These are phyloP conservation scores for Yamadazyma endophytica DNA, from an alignment of 805 yeast species.

Conservation along the genomic window DNA sequence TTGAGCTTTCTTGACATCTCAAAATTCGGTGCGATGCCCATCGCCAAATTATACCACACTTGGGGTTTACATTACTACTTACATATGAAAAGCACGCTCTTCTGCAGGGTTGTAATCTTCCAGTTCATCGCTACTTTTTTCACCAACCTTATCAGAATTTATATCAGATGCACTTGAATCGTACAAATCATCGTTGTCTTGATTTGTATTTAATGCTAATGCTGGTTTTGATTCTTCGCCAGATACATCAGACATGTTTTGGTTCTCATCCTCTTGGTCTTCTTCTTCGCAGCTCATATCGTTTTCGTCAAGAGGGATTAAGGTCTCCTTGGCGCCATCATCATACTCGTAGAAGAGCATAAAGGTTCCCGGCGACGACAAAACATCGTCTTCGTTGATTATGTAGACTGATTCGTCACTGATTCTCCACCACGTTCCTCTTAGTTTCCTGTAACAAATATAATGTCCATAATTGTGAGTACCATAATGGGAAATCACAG, in stretches of 20 bases:
- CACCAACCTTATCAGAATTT: constrained; percentile 4
- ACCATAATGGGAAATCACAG: constrained; percentile 90
- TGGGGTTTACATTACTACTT: constrained; percentile 1
- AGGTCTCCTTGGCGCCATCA: constrained; percentile 22
- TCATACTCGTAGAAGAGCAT: constrained; percentile 81
- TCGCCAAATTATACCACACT: neutral
- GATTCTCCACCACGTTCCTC: constrained; percentile 94
- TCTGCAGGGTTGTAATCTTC: constrained; percentile 14
- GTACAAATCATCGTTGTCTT: constrained; percentile 10
- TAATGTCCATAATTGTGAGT: constrained; percentile 98
- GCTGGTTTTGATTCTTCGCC: constrained; percentile 1
- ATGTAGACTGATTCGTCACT: constrained; percentile 85
- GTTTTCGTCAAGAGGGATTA: constrained; percentile 11
- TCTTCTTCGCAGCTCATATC: constrained; percentile 16
- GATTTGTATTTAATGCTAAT: neutral
- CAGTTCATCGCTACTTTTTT: neutral
- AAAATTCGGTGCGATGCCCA: constrained; percentile 8
- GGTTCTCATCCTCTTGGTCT: constrained; percentile 10
- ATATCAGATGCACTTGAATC: constrained; percentile 1
- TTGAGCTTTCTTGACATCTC: constrained; percentile 29
- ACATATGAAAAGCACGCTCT: constrained; percentile 19
- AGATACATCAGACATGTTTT: neutral
- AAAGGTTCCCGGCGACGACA: constrained; percentile 80
- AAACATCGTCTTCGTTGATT: constrained; percentile 76
- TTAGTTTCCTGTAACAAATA: constrained; percentile 74